Evolutionary conservation across 805 yeast genomes (phyloP).

Genomic region (Nakazawaea ernobii): DNA sequence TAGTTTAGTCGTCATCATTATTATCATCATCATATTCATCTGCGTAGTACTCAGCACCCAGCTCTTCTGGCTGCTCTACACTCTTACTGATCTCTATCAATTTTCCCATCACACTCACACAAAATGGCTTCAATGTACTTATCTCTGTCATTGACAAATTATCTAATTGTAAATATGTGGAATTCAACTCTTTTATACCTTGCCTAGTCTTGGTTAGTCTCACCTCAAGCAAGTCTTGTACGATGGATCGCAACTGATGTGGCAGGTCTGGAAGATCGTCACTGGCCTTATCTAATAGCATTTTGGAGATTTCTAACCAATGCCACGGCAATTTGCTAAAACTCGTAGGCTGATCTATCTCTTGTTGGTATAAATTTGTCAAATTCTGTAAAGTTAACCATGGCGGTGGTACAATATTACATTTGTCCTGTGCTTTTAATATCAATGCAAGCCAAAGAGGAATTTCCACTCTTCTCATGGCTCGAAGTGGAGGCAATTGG

Average conservation of each 20-base stretch:
- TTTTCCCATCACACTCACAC: slow-evolving; percentile 74
- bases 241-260: slow-evolving; percentile 58
- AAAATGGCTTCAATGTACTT: slow-evolving; percentile 82
- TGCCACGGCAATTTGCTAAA: slow-evolving; percentile 77
- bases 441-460: slow-evolving; percentile 88
- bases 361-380: slow-evolving; percentile 58
- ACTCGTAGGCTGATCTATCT: slow-evolving; percentile 45
- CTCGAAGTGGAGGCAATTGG: slow-evolving; percentile 51
- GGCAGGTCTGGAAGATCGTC: slow-evolving; percentile 77
- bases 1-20: background rate
- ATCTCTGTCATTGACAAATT: slow-evolving; percentile 80
- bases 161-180: slow-evolving; percentile 75
- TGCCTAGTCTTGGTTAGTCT: slow-evolving; percentile 74
- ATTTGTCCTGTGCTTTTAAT: slow-evolving; percentile 77
- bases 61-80: background rate
- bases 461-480: slow-evolving; percentile 62
- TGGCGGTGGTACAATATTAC: slow-evolving; percentile 77
- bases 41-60: background rate
- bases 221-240: slow-evolving; percentile 83
- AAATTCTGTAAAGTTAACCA: slow-evolving; percentile 66
- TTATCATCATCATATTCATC: slow-evolving; percentile 2
- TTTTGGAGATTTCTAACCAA: slow-evolving; percentile 81
- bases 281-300: slow-evolving; percentile 58
- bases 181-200: slow-evolving; percentile 76
- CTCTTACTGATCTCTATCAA: slow-evolving; percentile 23